Percentiles rank a stretch among this genome's conserved stretches.
Conservation (phyloP, 2,329 filamentous ascomycete genomes). For the Neofusicoccum sp. region DNA sequence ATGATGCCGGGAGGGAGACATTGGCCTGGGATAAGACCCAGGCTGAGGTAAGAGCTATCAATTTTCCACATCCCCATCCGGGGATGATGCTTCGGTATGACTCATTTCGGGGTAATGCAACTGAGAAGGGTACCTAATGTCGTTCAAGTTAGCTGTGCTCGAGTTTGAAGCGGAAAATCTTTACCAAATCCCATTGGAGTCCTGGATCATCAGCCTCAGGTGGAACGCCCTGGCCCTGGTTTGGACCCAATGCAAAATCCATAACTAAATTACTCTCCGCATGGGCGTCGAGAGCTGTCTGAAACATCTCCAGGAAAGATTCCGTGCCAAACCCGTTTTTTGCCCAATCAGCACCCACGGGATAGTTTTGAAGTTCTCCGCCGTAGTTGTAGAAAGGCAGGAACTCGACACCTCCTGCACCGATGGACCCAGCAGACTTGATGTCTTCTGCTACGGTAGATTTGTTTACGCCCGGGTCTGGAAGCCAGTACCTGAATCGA, state of each 20-base stretch:
- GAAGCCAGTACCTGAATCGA: background rate
- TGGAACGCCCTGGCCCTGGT: slow-evolving; percentile 48
- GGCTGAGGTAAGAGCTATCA: background rate
- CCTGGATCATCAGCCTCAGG: slow-evolving; percentile 36
- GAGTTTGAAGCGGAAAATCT: slow-evolving; percentile 22
- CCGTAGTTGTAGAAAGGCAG: background rate
- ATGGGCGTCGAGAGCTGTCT: slow-evolving; percentile 27
- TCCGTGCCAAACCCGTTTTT: background rate
- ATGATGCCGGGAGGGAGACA: background rate
- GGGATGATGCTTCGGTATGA: background rate
- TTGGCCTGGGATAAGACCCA: background rate
- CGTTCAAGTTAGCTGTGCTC: too few relatives aligned
- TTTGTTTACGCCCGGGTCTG: background rate
- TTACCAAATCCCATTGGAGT: slow-evolving; percentile 33
- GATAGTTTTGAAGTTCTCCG: background rate
- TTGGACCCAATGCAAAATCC: slow-evolving; percentile 47
- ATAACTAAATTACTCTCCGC: slow-evolving; percentile 40
- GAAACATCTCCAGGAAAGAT: background rate
- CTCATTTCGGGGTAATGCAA: background rate
- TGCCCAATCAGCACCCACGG: background rate
- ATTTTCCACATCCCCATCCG: background rate
- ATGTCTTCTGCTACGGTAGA: background rate
- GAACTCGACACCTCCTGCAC: background rate
- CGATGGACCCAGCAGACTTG: background rate
- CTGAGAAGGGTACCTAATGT: too few relatives aligned